Evolutionary conservation across 129 eudicot species (phyloP).

Genomic region (Helichrysum umbraculigerum): DNA sequence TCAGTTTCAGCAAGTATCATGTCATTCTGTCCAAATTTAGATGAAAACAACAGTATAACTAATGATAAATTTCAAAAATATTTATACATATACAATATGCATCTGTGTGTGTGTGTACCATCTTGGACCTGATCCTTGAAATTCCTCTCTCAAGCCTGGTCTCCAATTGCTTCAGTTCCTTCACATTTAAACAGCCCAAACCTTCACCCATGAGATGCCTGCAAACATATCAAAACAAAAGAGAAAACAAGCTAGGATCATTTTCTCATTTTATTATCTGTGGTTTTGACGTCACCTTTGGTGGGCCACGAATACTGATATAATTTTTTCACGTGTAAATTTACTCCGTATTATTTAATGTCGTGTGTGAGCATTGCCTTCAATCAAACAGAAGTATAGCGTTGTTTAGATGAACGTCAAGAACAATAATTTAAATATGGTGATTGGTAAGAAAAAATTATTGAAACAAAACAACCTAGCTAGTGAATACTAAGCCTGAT

Average conservation of each 20-base stretch:
- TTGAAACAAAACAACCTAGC: no score
- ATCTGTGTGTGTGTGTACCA: slow-evolving; percentile 41
- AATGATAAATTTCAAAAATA: neutral
- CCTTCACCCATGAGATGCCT: slow-evolving; percentile 88
- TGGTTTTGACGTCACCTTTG: neutral
- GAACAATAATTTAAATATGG: no score
- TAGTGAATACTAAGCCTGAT: no score
- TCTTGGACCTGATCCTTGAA: slow-evolving; percentile 73
- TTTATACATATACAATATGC: neutral
- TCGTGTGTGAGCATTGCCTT: no score
- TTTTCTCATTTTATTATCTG: neutral
- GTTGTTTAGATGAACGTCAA: no score
- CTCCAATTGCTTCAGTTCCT: slow-evolving; percentile 86
- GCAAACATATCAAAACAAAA: neutral
- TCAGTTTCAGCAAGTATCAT: slow-evolving; percentile 79
- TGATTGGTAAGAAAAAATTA: no score
- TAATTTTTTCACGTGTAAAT: no score
- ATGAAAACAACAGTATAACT: neutral
- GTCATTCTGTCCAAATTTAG: slow-evolving; percentile 66
- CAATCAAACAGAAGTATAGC: no score
- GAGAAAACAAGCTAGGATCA: neutral
- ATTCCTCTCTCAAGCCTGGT: slow-evolving; percentile 79
- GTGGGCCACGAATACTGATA: neutral
- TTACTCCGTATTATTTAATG: no score
- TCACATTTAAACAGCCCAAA: slow-evolving; percentile 56